Conservation (phyloP, 139 green algal genomes). For the Zygnema circumcarinatum region DNA sequence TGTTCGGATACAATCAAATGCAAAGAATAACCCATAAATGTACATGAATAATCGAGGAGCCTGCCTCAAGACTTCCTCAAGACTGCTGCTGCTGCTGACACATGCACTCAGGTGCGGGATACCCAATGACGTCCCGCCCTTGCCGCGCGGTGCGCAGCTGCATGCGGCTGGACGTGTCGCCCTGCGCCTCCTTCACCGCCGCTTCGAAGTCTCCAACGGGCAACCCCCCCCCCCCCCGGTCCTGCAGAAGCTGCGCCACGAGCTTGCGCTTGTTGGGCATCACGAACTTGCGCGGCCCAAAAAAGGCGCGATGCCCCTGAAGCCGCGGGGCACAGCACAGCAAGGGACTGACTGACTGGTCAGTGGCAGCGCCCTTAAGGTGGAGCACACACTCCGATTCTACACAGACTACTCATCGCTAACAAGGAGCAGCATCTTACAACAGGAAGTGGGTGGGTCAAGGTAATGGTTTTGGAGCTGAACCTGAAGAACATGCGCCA, state of each 20-base stretch:
- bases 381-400: background rate
- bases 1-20: no score
- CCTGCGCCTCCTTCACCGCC: slow-evolving; percentile 27
- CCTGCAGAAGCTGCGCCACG: background rate
- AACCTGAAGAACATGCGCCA: slow-evolving; percentile 47
- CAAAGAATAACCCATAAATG: no score
- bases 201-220: background rate
- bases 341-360: background rate
- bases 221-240: no score
- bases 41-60: no score
- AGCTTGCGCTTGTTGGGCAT: slow-evolving; percentile 42
- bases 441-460: background rate
- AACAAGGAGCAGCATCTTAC: background rate
- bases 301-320: slow-evolving; percentile 36
- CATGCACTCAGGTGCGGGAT: slow-evolving; percentile 44
- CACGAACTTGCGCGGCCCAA: slow-evolving; percentile 32
- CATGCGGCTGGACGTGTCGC: background rate
- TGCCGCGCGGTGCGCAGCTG: slow-evolving; percentile 12
- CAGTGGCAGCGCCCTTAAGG: no score
- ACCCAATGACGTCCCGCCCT: slow-evolving; percentile 30
- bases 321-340: background rate
- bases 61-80: no score
- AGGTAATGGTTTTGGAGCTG: background rate
- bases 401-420: background rate
- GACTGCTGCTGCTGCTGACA: no score